phyloP scores from a whole-genome alignment of 371 early-diverging fungal species.

The Nematocida ironsii region DNA sequence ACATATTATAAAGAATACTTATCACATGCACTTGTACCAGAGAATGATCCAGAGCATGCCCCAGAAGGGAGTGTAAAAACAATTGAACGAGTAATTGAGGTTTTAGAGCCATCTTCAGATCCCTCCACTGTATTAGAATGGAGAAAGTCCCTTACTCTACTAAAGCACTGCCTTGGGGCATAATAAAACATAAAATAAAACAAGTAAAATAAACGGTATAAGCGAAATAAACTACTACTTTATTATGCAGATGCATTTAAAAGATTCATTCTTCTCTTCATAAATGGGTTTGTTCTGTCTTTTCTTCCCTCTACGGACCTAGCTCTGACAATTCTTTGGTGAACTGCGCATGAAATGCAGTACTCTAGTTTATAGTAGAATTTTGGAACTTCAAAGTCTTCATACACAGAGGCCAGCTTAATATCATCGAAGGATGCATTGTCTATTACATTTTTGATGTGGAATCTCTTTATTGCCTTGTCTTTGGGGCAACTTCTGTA shows the following conservation, averaged over 20 bases:
- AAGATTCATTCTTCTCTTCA: slow-evolving; percentile 42
- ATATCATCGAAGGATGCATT: slow-evolving; percentile 91
- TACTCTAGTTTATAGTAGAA: slow-evolving; percentile 90
- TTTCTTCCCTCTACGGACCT: slow-evolving; percentile 83
- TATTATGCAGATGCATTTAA: slow-evolving; percentile 42
- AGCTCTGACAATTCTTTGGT: slow-evolving; percentile 89
- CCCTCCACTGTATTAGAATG: slow-evolving; percentile 1
- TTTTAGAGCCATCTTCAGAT: slow-evolving; percentile 19
- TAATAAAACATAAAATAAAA: background rate
- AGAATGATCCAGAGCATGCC: background rate
- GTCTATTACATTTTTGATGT: slow-evolving; percentile 93
- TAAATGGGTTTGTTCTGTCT: slow-evolving; percentile 80
- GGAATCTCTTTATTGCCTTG: slow-evolving; percentile 97
- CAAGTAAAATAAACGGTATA: background rate
- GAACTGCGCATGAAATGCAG: slow-evolving; percentile 96
- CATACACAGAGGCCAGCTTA: slow-evolving; percentile 85
- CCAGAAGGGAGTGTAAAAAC: slow-evolving; percentile 6
- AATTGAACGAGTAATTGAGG: slow-evolving; percentile 17
- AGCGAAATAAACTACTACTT: slow-evolving; percentile 5
- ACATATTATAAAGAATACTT: slow-evolving; percentile 29
- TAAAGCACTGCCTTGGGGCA: background rate
- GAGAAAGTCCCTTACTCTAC: background rate
- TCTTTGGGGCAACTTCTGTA: slow-evolving; percentile 93
- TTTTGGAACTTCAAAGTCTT: slow-evolving; percentile 89
- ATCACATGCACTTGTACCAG: background rate